Conservation (phyloP, 495 filamentous ascomycete genomes). For the Penicillium silybi region DNA sequence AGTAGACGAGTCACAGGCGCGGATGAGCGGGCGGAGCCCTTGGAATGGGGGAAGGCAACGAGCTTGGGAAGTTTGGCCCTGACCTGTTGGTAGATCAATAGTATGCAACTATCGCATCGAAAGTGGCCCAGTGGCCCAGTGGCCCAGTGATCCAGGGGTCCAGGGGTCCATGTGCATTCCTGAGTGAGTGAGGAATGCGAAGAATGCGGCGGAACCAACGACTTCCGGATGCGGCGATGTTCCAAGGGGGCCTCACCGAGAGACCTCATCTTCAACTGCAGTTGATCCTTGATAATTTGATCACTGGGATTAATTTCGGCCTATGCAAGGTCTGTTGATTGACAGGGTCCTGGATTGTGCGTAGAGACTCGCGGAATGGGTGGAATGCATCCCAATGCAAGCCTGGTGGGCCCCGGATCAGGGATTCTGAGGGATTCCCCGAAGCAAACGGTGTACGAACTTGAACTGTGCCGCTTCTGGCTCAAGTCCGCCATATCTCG, state of each 20-base stretch:
- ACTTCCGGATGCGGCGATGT: conserved; percentile 8
- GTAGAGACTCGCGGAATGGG: neutral
- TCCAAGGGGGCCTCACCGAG: neutral
- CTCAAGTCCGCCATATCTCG: neutral
- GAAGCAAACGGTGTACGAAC: neutral
- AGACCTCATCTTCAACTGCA: conserved; percentile 1
- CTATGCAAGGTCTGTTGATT: neutral
- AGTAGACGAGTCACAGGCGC: conserved; percentile 5
- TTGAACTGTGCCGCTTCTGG: neutral
- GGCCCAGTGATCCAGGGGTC: neutral
- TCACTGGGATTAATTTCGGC: neutral
- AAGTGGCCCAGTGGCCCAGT: neutral
- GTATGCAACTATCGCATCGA: conserved; percentile 14
- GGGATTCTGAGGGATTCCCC: no score
- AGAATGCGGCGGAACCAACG: neutral
- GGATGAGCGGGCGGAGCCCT: neutral
- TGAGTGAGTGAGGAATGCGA: conserved; percentile 9
- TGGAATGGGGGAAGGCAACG: conserved; percentile 17
- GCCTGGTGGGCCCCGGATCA: neutral
- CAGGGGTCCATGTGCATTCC: conserved; percentile 15
- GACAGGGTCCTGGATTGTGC: neutral
- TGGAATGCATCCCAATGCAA: conserved; percentile 1
- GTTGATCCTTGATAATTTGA: neutral
- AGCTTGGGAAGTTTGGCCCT: neutral
- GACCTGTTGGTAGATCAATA: neutral